Evolutionary conservation across 164 flowering plant genomes (phyloP).

Genomic region (Paratinospora sagittata): DNA sequence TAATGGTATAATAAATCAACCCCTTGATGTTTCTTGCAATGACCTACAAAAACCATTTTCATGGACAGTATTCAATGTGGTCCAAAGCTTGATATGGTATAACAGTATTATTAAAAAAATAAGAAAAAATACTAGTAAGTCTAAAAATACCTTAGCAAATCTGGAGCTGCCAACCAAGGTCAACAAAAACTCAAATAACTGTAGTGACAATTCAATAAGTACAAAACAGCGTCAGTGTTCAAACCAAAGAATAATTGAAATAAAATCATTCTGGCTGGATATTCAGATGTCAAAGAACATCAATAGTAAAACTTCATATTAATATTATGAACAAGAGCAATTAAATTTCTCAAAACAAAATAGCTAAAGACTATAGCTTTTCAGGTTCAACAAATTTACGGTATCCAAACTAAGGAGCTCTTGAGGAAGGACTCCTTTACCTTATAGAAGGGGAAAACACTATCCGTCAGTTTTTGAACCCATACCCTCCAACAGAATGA

Average conservation of each 20-base stretch:
- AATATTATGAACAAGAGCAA: too few species aligned
- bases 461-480: too few species aligned
- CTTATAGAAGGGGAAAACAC: neutral
- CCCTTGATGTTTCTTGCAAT: conserved; percentile 50
- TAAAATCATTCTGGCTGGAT: neutral
- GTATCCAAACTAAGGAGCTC: neutral
- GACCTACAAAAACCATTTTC: conserved; percentile 36
- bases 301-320: too few species aligned
- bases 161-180: conserved; percentile 66
- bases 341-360: neutral
- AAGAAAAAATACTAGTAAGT: neutral
- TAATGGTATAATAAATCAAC: conserved; percentile 73
- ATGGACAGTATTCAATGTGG: neutral
- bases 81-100: neutral
- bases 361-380: neutral
- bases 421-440: neutral
- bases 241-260: too few species aligned
- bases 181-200: conserved; percentile 84
- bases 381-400: neutral
- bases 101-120: neutral
- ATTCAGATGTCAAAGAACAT: neutral
- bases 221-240: neutral
- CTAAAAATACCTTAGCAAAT: conserved; percentile 47
- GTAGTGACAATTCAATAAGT: conserved; percentile 14
- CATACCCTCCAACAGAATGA: too few species aligned